Evolutionary conservation across 1,284 basidiomycete genomes (phyloP), one percentile per base, ranked within the genome.

Genomic region (Ganoderma lingzhi): DNA sequence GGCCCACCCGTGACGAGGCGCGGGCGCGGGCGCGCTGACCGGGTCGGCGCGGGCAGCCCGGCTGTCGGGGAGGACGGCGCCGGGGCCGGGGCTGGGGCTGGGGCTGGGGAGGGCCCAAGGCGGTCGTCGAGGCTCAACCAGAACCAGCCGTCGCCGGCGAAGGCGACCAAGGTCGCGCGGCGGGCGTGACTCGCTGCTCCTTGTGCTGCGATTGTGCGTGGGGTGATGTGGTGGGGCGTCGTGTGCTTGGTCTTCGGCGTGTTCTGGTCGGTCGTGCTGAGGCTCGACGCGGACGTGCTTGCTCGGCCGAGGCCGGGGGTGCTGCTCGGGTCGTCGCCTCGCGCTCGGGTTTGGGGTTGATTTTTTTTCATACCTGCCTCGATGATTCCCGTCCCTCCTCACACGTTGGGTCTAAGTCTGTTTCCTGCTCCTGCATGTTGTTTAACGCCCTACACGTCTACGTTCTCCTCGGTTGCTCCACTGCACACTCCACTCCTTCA

Each of bases 71-170:
- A 64, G 23, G 63, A 72, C 2, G 62, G 41, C 28, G 23, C 23
- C 1, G 23, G 23, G 23, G 23, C 23, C 1, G 23, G 23, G 23
- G 23, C 23, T 23, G 23, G 23, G 23, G 23, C 23, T 23, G 23
- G 23, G 23, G 23, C 23, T 23, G 23, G 23, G 23, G 68, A 64
- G 45, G 62, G 45, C 14, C 67, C 30, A 28, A 58, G 71, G 65
- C 66, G 71, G 45, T 72, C 71, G 30, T 67, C 41, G n/a, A 63
- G 71, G 42, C 62, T 67, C n/a, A 51, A 63, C 53, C 66, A 67
- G 41, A 51, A 63, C 53, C 66, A 67, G 41, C 19, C 48, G 41
- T 51, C 62, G 42, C 66, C 66, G 10, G 62, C 45, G 23, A 67
- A 67, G 61, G 59, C 23, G 10, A 12, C 61, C 30, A 67, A 63